Evolutionary conservation across 371 early-diverging fungal genomes (phyloP).

Genomic region (Apophysomyces elegans): DNA sequence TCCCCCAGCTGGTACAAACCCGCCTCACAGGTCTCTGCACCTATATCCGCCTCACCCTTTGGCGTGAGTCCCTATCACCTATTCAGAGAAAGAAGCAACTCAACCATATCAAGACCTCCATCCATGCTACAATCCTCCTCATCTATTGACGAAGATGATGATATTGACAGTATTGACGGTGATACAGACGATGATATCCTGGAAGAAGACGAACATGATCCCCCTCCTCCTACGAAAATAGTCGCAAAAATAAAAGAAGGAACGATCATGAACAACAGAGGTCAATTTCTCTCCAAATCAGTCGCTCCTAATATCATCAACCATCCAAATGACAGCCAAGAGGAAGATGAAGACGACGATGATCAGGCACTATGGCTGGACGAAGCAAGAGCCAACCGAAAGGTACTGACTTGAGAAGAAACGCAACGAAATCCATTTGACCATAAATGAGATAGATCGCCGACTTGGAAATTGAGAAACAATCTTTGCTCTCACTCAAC

Average conservation of each 20-base stretch:
- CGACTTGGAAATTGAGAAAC: conserved; percentile 57
- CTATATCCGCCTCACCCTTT: neutral
- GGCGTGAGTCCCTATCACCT: neutral
- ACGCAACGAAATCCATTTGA: neutral
- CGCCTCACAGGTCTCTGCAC: conserved; percentile 11
- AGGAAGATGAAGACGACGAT: conserved; percentile 15
- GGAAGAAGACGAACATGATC: conserved; percentile 13
- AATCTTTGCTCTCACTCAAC: conserved; percentile 48
- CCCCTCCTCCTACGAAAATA: conserved; percentile 18
- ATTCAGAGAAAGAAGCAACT: conserved; percentile 2
- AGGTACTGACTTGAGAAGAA: conserved; percentile 20
- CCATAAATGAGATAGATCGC: conserved; percentile 37
- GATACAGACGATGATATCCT: conserved; percentile 21
- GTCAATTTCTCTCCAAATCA: conserved; percentile 38
- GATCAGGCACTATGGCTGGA: conserved; percentile 36
- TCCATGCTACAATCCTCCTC: neutral
- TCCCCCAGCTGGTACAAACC: conserved; percentile 11
- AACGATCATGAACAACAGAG: conserved; percentile 44
- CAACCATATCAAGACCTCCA: conserved; percentile 3
- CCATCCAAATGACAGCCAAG: neutral
- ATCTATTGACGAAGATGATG: conserved; percentile 14
- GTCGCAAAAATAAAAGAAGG: conserved; percentile 42
- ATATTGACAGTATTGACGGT: conserved; percentile 28
- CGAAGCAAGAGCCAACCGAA: conserved; percentile 40
- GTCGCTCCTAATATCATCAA: neutral